phyloP scores from a whole-genome alignment of 1,284 basidiomycete species.

The Ganoderma leucocontextum region DNA sequence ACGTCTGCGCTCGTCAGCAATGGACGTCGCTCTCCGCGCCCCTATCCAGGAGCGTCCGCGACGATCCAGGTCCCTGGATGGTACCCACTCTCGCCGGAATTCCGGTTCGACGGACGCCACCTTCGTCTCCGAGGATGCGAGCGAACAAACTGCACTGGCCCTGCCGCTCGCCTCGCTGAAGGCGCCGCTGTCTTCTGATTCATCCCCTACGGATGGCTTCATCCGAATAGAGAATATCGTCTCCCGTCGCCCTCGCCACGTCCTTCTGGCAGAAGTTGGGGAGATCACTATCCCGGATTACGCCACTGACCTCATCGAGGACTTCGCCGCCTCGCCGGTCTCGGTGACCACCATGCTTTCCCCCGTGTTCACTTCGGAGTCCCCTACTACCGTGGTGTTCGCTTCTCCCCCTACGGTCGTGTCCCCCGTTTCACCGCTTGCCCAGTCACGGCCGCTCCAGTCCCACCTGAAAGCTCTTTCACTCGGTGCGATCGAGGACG shows the following conservation, averaged over 20 bases:
- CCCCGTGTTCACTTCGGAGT: background rate
- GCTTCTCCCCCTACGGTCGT: background rate
- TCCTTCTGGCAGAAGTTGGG: conserved; percentile 32
- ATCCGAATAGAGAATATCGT: conserved; percentile 31
- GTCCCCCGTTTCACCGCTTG: background rate
- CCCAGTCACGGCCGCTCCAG: background rate
- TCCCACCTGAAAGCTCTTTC: background rate
- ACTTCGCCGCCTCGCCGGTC: conserved; percentile 28
- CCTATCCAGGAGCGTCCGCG: conserved; percentile 18
- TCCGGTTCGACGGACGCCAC: conserved; percentile 28
- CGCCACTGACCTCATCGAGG: conserved; percentile 37
- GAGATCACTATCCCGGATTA: conserved; percentile 36
- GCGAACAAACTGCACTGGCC: conserved; percentile 18
- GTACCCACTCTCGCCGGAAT: conserved; percentile 25
- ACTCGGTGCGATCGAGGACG: background rate
- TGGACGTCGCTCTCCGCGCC: conserved; percentile 24
- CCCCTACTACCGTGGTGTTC: background rate
- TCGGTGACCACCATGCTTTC: conserved; percentile 32
- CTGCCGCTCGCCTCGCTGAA: conserved; percentile 10
- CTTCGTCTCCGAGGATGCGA: conserved; percentile 22
- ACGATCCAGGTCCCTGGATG: conserved; percentile 29
- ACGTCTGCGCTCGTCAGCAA: conserved; percentile 33
- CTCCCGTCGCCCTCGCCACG: conserved; percentile 29
- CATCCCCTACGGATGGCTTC: conserved; percentile 19
- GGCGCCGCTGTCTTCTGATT: conserved; percentile 13